Conservation (phyloP, 257 asterid genomes). For the Scutellaria minor region DNA sequence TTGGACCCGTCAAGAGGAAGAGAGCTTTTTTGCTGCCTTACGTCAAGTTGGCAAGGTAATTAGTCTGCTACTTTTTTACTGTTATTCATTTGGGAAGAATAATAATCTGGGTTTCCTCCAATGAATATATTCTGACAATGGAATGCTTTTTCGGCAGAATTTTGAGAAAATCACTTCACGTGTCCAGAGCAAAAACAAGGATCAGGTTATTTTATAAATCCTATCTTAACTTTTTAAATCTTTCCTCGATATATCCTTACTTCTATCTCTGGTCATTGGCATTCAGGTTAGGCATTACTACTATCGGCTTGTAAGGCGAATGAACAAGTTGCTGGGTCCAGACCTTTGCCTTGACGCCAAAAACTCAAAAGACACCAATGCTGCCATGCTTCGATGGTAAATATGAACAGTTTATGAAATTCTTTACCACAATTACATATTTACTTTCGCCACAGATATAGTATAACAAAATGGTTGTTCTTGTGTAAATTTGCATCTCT, state of each 20-base stretch:
- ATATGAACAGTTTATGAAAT: neutral
- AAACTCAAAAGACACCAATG: slow-evolving; percentile 91
- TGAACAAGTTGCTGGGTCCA: slow-evolving; percentile 98
- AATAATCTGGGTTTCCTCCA: slow-evolving; percentile 15
- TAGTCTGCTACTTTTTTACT: slow-evolving; percentile 34
- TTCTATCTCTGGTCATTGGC: slow-evolving; percentile 30
- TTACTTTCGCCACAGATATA: slow-evolving; percentile 7
- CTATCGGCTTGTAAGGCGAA: slow-evolving; percentile 96
- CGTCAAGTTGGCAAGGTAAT: slow-evolving; percentile 99
- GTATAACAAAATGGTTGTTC: neutral
- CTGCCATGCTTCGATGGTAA: slow-evolving; percentile 99
- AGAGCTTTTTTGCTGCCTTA: slow-evolving; percentile 86
- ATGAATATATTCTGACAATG: slow-evolving; percentile 31
- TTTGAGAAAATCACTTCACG: slow-evolving; percentile 92
- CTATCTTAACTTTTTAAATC: slow-evolving; percentile 17
- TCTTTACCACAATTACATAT: neutral
- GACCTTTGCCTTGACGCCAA: slow-evolving; percentile 94
- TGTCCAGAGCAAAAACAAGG: slow-evolving; percentile 97
- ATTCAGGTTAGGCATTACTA: slow-evolving; percentile 93
- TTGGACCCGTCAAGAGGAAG: slow-evolving; percentile 99
- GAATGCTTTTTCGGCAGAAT: slow-evolving; percentile 58
- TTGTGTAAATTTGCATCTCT: neutral
- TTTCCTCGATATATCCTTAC: slow-evolving; percentile 27
- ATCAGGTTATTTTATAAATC: slow-evolving; percentile 64
- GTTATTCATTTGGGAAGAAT: slow-evolving; percentile 15